Evolutionary conservation across 169 alveolate species (phyloP), one percentile per base, ranked within the genome.

Genomic region (Amoebophrya sp.): DNA sequence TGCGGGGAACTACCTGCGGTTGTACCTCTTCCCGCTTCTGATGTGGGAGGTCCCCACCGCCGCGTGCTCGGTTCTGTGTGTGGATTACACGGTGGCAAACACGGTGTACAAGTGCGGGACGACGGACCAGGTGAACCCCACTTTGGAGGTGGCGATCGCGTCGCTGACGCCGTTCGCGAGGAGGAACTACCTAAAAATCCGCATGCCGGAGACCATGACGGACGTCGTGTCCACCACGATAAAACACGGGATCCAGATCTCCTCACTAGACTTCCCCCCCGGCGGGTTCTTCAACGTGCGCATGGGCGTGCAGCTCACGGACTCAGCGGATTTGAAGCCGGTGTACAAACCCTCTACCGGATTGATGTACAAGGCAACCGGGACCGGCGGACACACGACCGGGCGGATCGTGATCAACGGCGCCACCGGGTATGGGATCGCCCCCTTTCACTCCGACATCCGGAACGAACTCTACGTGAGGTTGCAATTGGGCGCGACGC

Each of bases 301-400:
- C 83, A 66, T 66, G 83, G 83, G 83, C 83, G 83, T n/a, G 10
- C 83, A 66, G 83, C 83, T 66, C 38, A 66, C 83, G 35, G 83
- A 66, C 83, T 2, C 29, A 25, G 32, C 10, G 39, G 83, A 66
- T 25, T 2, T 1, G 10, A 66, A 66, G 83, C 83, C 83, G 35
- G 35, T n/a, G 29, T 66, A 25, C 35, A n/a, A 7, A 2, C 1
- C 83, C 35, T 66, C 83, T 3, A 66, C 83, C 35, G 83, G 83
- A 3, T 25, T 66, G 29, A 2, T 66, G 39, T 25, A 66, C 35
- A 66, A 66, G 35, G 10, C 7, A 3, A 1, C 12, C 32, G 83
- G 35, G 29, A 25, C 35, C 83, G 83, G 83, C 10, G 83, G 83
- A 25, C 35, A 66, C 12, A 25, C 83, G 32, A n/a, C 35, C 10